Base-by-base conservation (phyloP, 345 rosid species). In the Lenwebbia sp. region DNA sequence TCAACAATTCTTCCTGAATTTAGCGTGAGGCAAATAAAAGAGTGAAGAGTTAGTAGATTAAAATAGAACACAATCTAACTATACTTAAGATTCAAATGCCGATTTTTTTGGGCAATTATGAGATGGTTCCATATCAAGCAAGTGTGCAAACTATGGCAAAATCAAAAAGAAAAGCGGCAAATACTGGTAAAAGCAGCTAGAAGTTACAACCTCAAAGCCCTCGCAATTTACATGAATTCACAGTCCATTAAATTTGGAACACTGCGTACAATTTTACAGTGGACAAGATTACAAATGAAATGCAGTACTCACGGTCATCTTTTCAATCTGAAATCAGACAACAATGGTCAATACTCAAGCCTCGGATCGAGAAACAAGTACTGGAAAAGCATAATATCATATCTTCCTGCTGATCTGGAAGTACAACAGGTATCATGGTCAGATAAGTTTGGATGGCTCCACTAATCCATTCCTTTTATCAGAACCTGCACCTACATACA, bases 1-100 rank as follows among this genome's bases (percentile, higher is more conserved):
- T 97, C 98, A 85, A 94, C 92, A 86, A 96, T 90, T 91, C 98
- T 95, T 86, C 99, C 98, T 97, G 95, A 60, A 86, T 91, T 90
- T 90, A 93, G 87, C 17, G 49, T 28, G 57, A 41, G 44, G 85
- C 55, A 85, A 26, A 40, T 85, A n/a, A 50, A 84, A 53, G 56
- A 50, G 52, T 50, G 76, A 87, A 82, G 65, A 54, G 57, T 85
- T 41, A 83, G 86, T 30, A 41, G 37, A 54, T 49, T 19, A 88
- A 28, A 13, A 85, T 82, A 21, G 60, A 57, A 84, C n/a, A 28
- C 30, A 25, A 56, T 70, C 47, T 70, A 33, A 70, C 47, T 70
- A 70, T 21, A 10, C 47, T 70, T 33, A 19, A 19, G 47, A 70
- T 70, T 70, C 47, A 6, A 5, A 70, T 0, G 26, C 47, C 7